Evolutionary conservation across 805 yeast genomes (phyloP).

Genomic region (Candida piceae): DNA sequence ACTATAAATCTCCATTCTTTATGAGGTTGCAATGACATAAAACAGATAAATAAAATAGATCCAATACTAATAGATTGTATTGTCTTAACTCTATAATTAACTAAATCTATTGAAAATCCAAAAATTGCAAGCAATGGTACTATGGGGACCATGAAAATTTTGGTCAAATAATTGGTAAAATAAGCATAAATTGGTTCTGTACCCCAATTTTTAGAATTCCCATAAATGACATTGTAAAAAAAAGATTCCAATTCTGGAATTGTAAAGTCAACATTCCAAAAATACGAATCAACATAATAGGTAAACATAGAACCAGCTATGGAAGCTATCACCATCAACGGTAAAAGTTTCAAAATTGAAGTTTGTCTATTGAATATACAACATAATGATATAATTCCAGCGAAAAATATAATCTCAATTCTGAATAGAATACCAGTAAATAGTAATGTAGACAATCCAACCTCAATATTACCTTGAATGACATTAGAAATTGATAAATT

Average conservation of each 20-base stretch:
- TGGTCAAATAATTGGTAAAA: slow-evolving; percentile 48
- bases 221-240: slow-evolving; percentile 68
- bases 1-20: slow-evolving; percentile 92
- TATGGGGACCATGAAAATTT: slow-evolving; percentile 42
- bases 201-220: slow-evolving; percentile 80
- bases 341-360: slow-evolving; percentile 34
- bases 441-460: slow-evolving; percentile 49
- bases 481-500: slow-evolving; percentile 48
- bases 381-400: slow-evolving; percentile 42
- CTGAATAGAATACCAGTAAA: slow-evolving; percentile 68
- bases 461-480: slow-evolving; percentile 42
- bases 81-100: slow-evolving; percentile 25
- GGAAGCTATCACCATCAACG: slow-evolving; percentile 44
- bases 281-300: slow-evolving; percentile 59
- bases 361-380: slow-evolving; percentile 44
- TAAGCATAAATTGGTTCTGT: slow-evolving; percentile 69
- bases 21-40: slow-evolving; percentile 80
- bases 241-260: slow-evolving; percentile 73
- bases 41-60: slow-evolving; percentile 47
- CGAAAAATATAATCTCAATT: slow-evolving; percentile 60
- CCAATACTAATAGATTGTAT: slow-evolving; percentile 46
- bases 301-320: slow-evolving; percentile 46
- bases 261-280: slow-evolving; percentile 55
- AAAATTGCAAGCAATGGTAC: slow-evolving; percentile 33
- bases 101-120: slow-evolving; percentile 28